These are phyloP conservation scores for Colletotrichum shisoi DNA, from an alignment of 2,329 filamentous ascomycete species.

Conservation along the genomic window DNA sequence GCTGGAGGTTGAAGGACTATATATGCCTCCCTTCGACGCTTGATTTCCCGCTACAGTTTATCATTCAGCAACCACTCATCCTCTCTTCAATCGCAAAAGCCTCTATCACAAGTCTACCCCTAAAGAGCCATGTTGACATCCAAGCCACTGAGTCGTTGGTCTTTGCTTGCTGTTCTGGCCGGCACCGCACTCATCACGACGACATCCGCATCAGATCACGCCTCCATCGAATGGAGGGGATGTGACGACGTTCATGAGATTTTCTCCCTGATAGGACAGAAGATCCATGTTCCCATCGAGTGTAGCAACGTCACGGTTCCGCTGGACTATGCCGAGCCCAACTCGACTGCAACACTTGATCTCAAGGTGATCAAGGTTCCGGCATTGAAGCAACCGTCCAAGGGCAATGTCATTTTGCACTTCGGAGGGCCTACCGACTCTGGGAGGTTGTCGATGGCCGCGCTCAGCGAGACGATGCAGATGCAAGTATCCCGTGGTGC, in stretches of 20 bases:
- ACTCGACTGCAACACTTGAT: slow-evolving; percentile 43
- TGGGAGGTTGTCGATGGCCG: background rate
- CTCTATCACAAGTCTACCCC: background rate
- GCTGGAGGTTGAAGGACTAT: background rate
- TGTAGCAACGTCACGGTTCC: slow-evolving; percentile 51
- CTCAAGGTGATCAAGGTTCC: slow-evolving; percentile 48
- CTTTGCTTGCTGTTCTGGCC: background rate
- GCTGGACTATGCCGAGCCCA: slow-evolving; percentile 50
- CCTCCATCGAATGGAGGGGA: background rate
- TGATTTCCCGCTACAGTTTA: too few relatives aligned
- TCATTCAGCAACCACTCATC: too few relatives aligned
- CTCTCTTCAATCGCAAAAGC: background rate
- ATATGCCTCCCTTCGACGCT: background rate
- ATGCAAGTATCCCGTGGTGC: background rate
- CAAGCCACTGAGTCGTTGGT: background rate
- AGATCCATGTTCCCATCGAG: slow-evolving; percentile 40
- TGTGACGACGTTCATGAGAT: background rate
- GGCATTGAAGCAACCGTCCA: slow-evolving; percentile 45
- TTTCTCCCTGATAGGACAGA: background rate
- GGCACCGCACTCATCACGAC: background rate
- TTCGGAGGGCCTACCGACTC: slow-evolving; percentile 50
- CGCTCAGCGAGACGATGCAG: background rate
- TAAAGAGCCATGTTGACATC: background rate
- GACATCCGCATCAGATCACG: background rate
- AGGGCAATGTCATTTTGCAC: slow-evolving; percentile 52